Conservation (phyloP, 805 yeast species). For the Barnettozyma sucrosica region DNA sequence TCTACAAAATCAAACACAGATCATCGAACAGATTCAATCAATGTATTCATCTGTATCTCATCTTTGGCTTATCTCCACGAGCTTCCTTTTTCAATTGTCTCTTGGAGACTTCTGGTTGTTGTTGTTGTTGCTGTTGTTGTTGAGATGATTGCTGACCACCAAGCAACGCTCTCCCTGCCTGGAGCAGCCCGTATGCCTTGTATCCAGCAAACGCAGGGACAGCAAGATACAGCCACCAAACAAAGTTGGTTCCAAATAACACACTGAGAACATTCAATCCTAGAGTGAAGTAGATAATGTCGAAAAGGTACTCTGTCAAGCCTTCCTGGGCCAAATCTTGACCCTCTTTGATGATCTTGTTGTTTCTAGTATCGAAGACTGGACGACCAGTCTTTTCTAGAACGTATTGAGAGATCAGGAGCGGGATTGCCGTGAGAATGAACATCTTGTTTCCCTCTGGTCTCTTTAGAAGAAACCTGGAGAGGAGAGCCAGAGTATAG, state of each 20-base stretch:
- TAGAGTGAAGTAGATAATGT: constrained; percentile 47
- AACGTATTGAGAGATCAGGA: constrained; percentile 34
- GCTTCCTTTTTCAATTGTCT: constrained; percentile 37
- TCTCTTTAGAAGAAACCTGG: constrained; percentile 30
- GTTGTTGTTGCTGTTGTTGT: constrained; percentile 1
- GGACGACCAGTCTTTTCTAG: constrained; percentile 51
- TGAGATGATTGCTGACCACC: constrained; percentile 12
- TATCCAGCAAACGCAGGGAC: constrained; percentile 42
- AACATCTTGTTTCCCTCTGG: constrained; percentile 30
- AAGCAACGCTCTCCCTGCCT: constrained; percentile 23
- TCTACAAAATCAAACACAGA: neutral
- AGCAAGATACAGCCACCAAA: constrained; percentile 40
- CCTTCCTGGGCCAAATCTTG: constrained; percentile 45
- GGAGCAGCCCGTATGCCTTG: constrained; percentile 34
- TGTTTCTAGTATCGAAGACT: constrained; percentile 27
- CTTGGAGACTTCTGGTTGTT: constrained; percentile 28
- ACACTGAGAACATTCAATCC: constrained; percentile 40
- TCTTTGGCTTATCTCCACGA: constrained; percentile 32
- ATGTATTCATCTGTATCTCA: constrained; percentile 28
- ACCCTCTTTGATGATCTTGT: constrained; percentile 39
- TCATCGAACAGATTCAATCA: neutral
- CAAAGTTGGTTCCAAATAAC: constrained; percentile 35
- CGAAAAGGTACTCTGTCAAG: constrained; percentile 49
- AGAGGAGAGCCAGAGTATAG: constrained; percentile 24
- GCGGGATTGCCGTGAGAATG: constrained; percentile 27